Percentiles rank a stretch among this genome's conserved stretches.
phyloP scores from a whole-genome alignment of 768 basidiomycete species.

The Lentinula lateritia region DNA sequence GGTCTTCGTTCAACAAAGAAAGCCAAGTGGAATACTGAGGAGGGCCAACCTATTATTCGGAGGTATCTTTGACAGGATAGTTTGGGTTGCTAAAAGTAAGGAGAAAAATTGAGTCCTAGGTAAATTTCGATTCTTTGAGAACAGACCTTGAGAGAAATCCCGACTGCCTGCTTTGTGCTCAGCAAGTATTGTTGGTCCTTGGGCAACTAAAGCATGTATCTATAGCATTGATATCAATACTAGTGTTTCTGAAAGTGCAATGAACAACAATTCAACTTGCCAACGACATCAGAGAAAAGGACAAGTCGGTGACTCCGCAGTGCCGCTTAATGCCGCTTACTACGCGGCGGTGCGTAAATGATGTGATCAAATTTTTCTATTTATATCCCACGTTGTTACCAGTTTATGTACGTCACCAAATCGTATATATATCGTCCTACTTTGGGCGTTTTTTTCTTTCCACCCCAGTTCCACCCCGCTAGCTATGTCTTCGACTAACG shows the following conservation, averaged over 20 bases:
- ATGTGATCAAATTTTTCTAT: not conserved
- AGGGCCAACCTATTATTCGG: constrained; percentile 68
- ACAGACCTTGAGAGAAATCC: constrained; percentile 84
- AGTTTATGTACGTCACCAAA: not conserved
- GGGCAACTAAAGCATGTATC: constrained; percentile 84
- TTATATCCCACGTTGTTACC: not conserved
- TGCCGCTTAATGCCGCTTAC: not conserved
- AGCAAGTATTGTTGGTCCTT: constrained; percentile 75
- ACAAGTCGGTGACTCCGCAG: not conserved
- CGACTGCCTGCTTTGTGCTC: constrained; percentile 78
- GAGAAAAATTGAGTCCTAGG: not conserved
- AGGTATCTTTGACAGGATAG: constrained; percentile 92
- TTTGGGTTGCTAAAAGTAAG: constrained; percentile 59
- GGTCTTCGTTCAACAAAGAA: not conserved
- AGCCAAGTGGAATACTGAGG: constrained; percentile 16
- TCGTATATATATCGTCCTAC: not conserved
- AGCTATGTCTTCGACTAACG: constrained; percentile 11
- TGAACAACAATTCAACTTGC: not conserved
- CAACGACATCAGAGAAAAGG: not conserved
- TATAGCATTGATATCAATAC: constrained; percentile 15
- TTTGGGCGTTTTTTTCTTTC: not conserved
- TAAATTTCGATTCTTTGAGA: not conserved
- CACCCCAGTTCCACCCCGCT: not conserved
- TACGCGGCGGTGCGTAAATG: not conserved
- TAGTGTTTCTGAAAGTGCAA: not conserved